These are phyloP conservation scores for Alternaria atra DNA, from an alignment of 2,329 filamentous ascomycete genomes.

Conservation along the genomic window DNA sequence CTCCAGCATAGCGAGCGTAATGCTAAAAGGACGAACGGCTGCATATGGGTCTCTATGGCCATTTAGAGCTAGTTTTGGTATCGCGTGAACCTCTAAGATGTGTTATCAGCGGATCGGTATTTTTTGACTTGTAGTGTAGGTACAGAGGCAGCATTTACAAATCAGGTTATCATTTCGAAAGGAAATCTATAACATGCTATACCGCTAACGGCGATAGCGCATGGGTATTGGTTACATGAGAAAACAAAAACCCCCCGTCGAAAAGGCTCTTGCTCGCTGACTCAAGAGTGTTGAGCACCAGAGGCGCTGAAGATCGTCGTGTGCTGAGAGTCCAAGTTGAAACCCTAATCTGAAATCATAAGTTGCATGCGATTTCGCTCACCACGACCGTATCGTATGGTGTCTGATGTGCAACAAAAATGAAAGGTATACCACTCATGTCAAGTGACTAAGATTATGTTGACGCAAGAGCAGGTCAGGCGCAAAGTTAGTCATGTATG, in stretches of 20 bases:
- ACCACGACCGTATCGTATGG: neutral
- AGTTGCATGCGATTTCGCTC: neutral
- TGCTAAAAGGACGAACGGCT: neutral
- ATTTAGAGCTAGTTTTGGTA: neutral
- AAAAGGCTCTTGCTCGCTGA: too few relatives aligned
- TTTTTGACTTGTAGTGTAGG: neutral
- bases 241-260: neutral
- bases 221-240: neutral
- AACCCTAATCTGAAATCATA: too few relatives aligned
- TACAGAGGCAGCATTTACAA: neutral
- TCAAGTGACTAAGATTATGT: conserved; percentile 16
- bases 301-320: neutral
- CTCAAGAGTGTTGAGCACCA: neutral
- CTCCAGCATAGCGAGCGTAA: neutral
- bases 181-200: too few relatives aligned
- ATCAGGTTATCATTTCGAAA: too few relatives aligned
- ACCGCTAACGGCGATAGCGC: neutral
- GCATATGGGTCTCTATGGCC: neutral
- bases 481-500: conserved; percentile 33
- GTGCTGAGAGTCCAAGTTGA: neutral
- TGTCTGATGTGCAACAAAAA: neutral
- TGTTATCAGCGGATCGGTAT: neutral
- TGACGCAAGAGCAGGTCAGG: conserved; percentile 25
- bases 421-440: neutral
- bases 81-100: neutral